Percentiles rank a stretch among this genome's conserved stretches.
These are phyloP conservation scores for Macrolepiota albuminosa DNA, from an alignment of 768 basidiomycete genomes.

Conservation along the genomic window DNA sequence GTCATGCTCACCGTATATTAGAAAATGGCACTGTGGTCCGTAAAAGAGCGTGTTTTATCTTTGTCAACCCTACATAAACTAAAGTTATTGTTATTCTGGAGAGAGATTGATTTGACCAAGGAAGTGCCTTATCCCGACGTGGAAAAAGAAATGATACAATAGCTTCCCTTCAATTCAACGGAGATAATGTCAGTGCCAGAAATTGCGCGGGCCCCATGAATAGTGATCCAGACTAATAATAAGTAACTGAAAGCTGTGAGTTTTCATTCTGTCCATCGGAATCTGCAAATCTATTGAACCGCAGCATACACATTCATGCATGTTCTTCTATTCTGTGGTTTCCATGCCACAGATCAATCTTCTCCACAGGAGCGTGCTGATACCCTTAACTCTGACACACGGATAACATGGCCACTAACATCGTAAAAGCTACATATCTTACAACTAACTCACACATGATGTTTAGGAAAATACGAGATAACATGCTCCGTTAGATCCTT, in stretches of 20 bases:
- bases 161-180: not conserved
- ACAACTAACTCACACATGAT: not conserved
- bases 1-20: not conserved
- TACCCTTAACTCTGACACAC: not conserved
- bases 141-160: not conserved
- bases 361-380: not conserved
- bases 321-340: not conserved
- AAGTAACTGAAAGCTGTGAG: not conserved
- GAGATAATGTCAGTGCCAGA: not conserved
- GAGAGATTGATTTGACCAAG: not conserved
- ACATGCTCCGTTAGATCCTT: not conserved
- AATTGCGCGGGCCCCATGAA: not conserved
- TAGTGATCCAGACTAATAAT: not conserved
- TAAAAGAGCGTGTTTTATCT: not conserved
- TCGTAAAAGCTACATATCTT: not conserved
- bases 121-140: not conserved
- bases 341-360: not conserved
- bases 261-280: not conserved
- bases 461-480: not conserved
- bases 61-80: too few species aligned
- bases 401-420: too few species aligned
- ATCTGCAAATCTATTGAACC: not conserved
- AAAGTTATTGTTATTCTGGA: not conserved
- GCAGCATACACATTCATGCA: not conserved
- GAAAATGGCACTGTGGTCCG: too few species aligned